Base-by-base conservation (phyloP, 176 grass and related monocot species). In the Aegilops longissima region DNA sequence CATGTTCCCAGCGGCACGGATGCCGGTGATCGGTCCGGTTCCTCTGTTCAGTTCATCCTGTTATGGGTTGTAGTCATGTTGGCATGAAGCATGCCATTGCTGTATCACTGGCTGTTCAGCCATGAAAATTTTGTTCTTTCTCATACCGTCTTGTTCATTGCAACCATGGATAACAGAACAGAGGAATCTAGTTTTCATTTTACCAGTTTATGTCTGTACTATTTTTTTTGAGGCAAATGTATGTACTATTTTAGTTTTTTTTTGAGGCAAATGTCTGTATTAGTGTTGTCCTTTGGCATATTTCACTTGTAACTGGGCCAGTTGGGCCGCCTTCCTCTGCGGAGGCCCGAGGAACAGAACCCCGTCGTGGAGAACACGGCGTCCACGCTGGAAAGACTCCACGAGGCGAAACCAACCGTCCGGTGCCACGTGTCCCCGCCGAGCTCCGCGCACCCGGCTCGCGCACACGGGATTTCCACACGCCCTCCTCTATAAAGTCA, bases 401-500 rank as follows among this genome's bases (percentile, higher is more conserved):
- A 14, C 17, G 7, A 6, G 2, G 80, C 54, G 3, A 12, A 25
- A 1, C 42, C 89, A 74, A 90, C 54, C 58, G 4, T 18, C n/a
- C 2, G 7, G 10, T 39, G 69, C 70, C 81, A 91, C 82, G 70
- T 85, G 76, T 38, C 17, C 2, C 10, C 5, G 3, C 5, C 2
- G 4, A 9, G 75, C 89, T 80, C 3, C 56, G 66, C 44, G 33
- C 58, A 83, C 80, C 79, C 52, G 23, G 12, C 63, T 64, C 12
- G 40, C 24, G 54, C 74, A 83, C 80, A 79, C 80, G 44, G 24
- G 20, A 78, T 65, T 65, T 73, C 34, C 44, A 2, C 24, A 56
- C 63, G 3, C 31, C 38, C 27, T 56, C 83, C 69, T 81, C 52
- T 80, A 83, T 80, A 93, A 80, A 72, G 0, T 8, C 47, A 56